A percentile compares a stretch with the other conserved stretches of the same genome.
Evolutionary conservation across 202 grass and related monocot species (phyloP).

Genomic region (Saccharum hybrid): DNA sequence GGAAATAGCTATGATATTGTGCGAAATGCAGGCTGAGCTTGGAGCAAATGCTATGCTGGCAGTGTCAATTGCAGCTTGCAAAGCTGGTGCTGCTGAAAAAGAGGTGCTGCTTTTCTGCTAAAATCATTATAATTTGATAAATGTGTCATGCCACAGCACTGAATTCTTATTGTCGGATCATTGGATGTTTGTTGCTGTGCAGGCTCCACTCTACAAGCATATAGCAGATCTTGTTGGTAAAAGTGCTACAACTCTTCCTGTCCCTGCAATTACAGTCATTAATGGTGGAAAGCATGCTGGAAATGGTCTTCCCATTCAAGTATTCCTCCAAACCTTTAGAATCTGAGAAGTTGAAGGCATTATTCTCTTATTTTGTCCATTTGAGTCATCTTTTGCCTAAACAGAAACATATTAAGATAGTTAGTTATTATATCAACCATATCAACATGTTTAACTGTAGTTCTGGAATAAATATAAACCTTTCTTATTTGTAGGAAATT

Average conservation of each 20-base stretch:
- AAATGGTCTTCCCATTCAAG: conserved; percentile 78
- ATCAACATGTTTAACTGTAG: not conserved
- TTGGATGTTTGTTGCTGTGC: conserved; percentile 40
- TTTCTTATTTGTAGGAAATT: conserved; percentile 81
- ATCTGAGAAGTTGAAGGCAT: conserved; percentile 24
- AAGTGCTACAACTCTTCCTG: conserved; percentile 70
- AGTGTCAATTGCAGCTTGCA: conserved; percentile 97
- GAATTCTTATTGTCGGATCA: conserved; percentile 17
- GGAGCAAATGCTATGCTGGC: conserved; percentile 92
- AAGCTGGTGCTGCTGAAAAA: conserved; percentile 96
- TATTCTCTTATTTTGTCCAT: conserved; percentile 25
- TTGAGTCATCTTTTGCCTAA: not conserved
- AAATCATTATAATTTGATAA: conserved; percentile 14
- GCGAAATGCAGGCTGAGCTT: conserved; percentile 66
- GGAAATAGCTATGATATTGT: conserved; percentile 30
- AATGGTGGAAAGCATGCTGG: conserved; percentile 92
- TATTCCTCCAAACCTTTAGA: conserved; percentile 49
- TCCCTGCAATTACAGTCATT: conserved; percentile 89
- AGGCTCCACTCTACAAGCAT: conserved; percentile 96
- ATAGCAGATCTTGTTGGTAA: conserved; percentile 94
- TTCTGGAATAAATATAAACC: conserved; percentile 26
- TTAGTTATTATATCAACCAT: conserved; percentile 16
- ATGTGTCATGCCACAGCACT: not conserved
- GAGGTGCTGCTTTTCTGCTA: conserved; percentile 51
- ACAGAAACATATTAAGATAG: conserved; percentile 14